phyloP scores from a whole-genome alignment of 345 rosid genomes.

The Mercurialis annua region DNA sequence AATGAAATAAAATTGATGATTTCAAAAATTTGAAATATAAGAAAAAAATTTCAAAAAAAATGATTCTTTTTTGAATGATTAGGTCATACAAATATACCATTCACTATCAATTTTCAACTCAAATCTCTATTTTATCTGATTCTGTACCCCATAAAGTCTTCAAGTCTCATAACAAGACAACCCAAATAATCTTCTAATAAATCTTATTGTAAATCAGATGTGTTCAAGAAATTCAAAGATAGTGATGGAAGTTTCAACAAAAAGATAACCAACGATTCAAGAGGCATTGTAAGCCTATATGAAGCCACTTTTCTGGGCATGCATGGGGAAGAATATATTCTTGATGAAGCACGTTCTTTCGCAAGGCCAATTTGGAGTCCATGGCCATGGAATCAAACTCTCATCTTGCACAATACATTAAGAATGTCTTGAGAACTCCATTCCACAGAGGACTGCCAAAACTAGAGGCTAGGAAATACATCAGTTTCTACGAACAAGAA shows the following conservation, averaged over 20 bases:
- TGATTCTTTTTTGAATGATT: neutral
- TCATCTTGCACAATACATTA: neutral
- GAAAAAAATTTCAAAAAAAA: no score
- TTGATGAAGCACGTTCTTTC: slow-evolving; percentile 2
- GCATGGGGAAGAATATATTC: neutral
- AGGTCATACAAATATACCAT: neutral
- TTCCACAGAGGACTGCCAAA: neutral
- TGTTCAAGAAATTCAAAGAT: slow-evolving; percentile 12
- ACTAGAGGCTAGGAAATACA: neutral
- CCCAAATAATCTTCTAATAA: no score
- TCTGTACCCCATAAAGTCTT: no score
- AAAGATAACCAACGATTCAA: neutral
- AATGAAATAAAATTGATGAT: no score
- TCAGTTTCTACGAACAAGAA: neutral
- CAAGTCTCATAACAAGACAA: no score
- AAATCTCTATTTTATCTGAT: neutral
- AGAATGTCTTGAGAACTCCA: neutral
- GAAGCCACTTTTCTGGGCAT: neutral
- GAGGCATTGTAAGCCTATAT: neutral
- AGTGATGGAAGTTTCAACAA: slow-evolving; percentile 1
- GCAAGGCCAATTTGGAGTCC: neutral
- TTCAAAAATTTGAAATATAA: no score
- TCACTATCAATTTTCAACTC: neutral
- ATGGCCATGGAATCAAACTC: neutral
- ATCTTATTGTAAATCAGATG: slow-evolving; percentile 4